A percentile compares a stretch with the other conserved stretches of the same genome.
Evolutionary conservation across 768 basidiomycete species (phyloP).

Genomic region (Collybia mongolica): DNA sequence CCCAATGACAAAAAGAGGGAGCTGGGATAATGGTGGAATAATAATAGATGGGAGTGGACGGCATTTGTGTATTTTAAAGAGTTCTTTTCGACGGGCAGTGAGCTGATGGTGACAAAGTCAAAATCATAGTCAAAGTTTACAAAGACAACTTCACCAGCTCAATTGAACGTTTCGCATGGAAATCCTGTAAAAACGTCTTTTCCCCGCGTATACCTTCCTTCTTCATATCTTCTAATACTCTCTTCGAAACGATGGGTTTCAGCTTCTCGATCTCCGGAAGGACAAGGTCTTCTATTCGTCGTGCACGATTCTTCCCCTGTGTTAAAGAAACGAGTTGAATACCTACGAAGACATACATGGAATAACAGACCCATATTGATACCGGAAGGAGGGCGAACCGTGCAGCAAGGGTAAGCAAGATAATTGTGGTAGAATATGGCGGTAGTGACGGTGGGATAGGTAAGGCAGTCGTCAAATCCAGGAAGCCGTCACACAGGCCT

Average conservation of each 20-base stretch:
- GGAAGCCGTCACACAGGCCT: conserved; percentile 59
- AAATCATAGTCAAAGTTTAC: not conserved
- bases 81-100: conserved; percentile 49
- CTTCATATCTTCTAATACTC: conserved; percentile 54
- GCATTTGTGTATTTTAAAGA: conserved; percentile 61
- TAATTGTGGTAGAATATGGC: conserved; percentile 73
- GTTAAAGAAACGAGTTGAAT: conserved; percentile 8
- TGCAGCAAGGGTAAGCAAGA: conserved; percentile 60
- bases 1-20: conserved; percentile 71
- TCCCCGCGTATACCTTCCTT: conserved; percentile 51
- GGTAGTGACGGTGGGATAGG: conserved; percentile 70
- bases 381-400: conserved; percentile 68
- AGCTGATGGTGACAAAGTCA: conserved; percentile 36
- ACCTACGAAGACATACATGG: not conserved
- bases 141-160: conserved; percentile 39
- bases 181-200: conserved; percentile 45
- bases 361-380: conserved; percentile 67
- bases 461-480: conserved; percentile 75
- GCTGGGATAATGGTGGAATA: conserved; percentile 62
- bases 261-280: conserved; percentile 54
- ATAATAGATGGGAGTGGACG: conserved; percentile 55
- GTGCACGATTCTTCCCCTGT: conserved; percentile 61
- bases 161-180: conserved; percentile 47
- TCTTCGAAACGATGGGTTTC: conserved; percentile 39
- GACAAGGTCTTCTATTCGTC: conserved; percentile 59